Percentiles rank a stretch among this genome's conserved stretches.
Conservation (phyloP, 2,329 filamentous ascomycete species). For the Exophiala calicioides region DNA sequence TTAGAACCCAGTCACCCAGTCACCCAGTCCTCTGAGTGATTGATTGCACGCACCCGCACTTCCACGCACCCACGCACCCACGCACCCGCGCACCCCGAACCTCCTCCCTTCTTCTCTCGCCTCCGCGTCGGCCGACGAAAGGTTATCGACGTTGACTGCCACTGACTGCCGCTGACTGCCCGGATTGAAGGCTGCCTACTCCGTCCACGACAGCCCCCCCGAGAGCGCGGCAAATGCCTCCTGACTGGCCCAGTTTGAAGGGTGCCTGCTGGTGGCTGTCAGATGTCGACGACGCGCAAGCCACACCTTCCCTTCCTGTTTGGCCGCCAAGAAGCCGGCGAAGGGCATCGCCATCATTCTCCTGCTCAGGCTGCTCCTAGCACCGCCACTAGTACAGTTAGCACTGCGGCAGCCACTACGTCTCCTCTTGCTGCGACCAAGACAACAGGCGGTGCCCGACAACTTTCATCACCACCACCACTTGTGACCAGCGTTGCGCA, state of each 20-base stretch:
- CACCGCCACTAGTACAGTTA: not conserved
- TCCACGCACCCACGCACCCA: too few species aligned
- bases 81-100: too few species aligned
- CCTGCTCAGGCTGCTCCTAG: too few species aligned
- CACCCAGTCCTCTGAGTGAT: too few species aligned
- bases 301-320: slow-evolving; percentile 18
- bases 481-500: slow-evolving; percentile 22
- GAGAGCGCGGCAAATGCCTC: too few species aligned
- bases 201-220: not conserved
- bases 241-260: slow-evolving; percentile 5
- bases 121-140: too few species aligned
- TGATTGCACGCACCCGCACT: too few species aligned
- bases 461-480: slow-evolving; percentile 12
- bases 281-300: slow-evolving; percentile 18
- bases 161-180: too few species aligned
- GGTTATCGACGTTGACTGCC: too few species aligned
- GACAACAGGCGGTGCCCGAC: slow-evolving; percentile 12
- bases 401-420: not conserved
- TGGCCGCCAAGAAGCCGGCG: slow-evolving; percentile 25
- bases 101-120: too few species aligned
- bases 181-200: slow-evolving; percentile 11
- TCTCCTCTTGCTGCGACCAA: slow-evolving; percentile 3
- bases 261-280: slow-evolving; percentile 14
- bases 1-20: too few species aligned
- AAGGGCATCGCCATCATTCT: too few species aligned